Conservation (phyloP, 2,329 filamentous ascomycete species). For the Chrysoporthe deuterocubensis region DNA sequence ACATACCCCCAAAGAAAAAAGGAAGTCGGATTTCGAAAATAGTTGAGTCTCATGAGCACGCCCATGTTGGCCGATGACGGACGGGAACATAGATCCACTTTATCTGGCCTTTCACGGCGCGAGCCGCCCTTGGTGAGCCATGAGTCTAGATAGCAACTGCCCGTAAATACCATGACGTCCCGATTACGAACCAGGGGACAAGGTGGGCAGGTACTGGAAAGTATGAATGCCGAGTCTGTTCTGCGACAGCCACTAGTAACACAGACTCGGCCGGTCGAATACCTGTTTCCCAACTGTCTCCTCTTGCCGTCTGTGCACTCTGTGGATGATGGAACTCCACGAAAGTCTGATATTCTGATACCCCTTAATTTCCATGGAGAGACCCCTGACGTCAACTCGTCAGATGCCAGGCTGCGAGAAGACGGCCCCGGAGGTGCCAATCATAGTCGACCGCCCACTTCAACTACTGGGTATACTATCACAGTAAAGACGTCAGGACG, state of each 20-base stretch:
- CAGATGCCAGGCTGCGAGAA: neutral
- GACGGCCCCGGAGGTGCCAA: neutral
- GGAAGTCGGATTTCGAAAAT: neutral
- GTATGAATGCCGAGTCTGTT: neutral
- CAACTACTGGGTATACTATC: neutral
- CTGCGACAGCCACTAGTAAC: neutral
- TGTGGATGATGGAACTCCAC: neutral
- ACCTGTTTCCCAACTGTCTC: neutral
- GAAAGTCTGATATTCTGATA: neutral
- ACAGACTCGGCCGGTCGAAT: neutral
- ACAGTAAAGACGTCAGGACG: neutral
- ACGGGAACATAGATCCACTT: neutral
- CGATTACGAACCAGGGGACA: neutral
- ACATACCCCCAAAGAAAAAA: neutral
- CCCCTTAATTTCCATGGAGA: no score
- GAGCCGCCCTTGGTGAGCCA: neutral
- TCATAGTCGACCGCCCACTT: neutral
- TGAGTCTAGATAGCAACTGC: neutral
- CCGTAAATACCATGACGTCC: neutral
- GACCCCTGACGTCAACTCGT: neutral
- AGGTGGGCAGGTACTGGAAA: neutral
- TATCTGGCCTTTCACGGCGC: neutral
- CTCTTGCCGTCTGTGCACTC: neutral
- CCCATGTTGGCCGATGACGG: slow-evolving; percentile 1
- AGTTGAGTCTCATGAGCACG: neutral